Evolutionary conservation across 768 basidiomycete species (phyloP).

Genomic region (Psilocybe azurescens): DNA sequence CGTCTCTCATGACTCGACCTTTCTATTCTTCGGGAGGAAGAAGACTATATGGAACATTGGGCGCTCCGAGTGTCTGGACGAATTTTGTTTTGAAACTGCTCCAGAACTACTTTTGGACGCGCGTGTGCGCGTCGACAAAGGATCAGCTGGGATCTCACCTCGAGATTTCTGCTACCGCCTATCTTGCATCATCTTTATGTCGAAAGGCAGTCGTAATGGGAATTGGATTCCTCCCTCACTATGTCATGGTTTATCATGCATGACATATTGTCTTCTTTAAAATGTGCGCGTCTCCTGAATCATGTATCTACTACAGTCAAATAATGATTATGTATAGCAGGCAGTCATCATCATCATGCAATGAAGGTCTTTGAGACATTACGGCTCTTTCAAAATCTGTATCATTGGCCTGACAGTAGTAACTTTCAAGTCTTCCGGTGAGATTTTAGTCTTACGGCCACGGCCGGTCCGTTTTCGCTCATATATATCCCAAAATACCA

Average conservation of each 20-base stretch:
- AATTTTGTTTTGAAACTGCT: not conserved
- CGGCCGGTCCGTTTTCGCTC: conserved; percentile 14
- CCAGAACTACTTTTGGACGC: not conserved
- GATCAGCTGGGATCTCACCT: conserved; percentile 1
- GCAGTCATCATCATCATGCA: not conserved
- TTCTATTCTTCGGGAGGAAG: conserved; percentile 6
- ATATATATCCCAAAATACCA: conserved; percentile 7
- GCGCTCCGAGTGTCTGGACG: conserved; percentile 11
- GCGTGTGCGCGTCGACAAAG: conserved; percentile 1
- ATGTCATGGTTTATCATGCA: not conserved
- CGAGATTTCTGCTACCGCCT: not conserved
- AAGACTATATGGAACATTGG: conserved; percentile 16
- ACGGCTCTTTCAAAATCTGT: not conserved
- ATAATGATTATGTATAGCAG: not conserved
- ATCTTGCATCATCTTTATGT: not conserved
- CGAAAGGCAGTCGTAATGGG: not conserved
- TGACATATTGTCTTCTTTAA: not conserved
- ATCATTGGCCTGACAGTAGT: not conserved
- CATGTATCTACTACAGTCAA: not conserved
- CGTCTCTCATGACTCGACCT: conserved; percentile 7
- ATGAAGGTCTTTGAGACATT: not conserved
- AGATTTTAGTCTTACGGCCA: conserved; percentile 7
- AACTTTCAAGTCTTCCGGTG: not conserved
- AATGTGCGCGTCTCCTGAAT: not conserved
- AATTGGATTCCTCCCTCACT: not conserved